Percentiles rank a stretch among this genome's conserved stretches.
Evolutionary conservation across 768 basidiomycete genomes (phyloP).

Genomic region (Gymnopilus dilepis): DNA sequence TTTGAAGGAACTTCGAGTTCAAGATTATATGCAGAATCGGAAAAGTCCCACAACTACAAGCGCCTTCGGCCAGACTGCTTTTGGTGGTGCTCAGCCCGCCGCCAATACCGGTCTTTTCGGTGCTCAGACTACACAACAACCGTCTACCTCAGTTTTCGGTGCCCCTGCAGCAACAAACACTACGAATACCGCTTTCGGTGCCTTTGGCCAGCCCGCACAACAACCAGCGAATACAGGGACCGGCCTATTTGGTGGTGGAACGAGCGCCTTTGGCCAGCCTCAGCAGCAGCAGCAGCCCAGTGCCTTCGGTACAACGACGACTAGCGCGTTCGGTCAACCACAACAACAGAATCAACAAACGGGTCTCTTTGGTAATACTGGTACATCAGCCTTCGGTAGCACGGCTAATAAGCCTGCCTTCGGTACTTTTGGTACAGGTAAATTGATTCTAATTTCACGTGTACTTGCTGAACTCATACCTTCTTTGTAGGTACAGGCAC

Average conservation of each 20-base stretch:
- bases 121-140: constrained; percentile 46
- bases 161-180: constrained; percentile 35
- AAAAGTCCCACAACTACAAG: constrained; percentile 59
- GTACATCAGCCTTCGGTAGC: constrained; percentile 38
- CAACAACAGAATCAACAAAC: constrained; percentile 29
- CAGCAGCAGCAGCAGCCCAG: constrained; percentile 34
- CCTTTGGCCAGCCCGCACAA: constrained; percentile 43
- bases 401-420: constrained; percentile 37
- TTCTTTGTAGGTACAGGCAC: constrained; percentile 26
- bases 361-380: constrained; percentile 37
- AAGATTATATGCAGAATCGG: constrained; percentile 78
- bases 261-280: constrained; percentile 34
- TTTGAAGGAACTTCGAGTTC: constrained; percentile 69
- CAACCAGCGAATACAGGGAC: constrained; percentile 34
- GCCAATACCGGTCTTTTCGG: constrained; percentile 53
- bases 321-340: constrained; percentile 44
- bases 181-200: constrained; percentile 45
- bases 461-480: neutral
- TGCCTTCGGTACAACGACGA: constrained; percentile 29
- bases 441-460: neutral
- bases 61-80: constrained; percentile 61
- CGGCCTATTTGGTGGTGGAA: constrained; percentile 42
- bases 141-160: constrained; percentile 43
- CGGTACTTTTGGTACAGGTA: constrained; percentile 30
- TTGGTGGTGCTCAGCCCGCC: constrained; percentile 50